Evolutionary conservation across 2,329 filamentous ascomycete genomes (phyloP).

Genomic region (Cryphonectria parasitica): DNA sequence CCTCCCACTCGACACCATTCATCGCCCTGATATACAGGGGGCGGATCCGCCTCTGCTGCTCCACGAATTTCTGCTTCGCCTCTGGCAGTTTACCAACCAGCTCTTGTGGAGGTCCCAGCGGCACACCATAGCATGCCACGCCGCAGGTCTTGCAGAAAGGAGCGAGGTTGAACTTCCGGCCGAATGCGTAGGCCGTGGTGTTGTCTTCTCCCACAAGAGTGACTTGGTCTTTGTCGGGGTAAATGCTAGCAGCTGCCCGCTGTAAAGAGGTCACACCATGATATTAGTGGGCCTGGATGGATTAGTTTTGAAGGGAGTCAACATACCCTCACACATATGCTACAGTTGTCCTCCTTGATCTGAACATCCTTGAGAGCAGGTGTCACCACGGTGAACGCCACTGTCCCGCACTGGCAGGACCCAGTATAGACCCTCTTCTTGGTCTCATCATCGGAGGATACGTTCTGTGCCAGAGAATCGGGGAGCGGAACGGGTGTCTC

Average conservation of each 20-base stretch:
- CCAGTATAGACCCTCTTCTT: conserved; percentile 30
- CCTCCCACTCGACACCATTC: conserved; percentile 24
- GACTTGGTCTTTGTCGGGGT: conserved; percentile 36
- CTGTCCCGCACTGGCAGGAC: conserved; percentile 36
- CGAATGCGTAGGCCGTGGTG: conserved; percentile 35
- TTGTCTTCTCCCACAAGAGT: conserved; percentile 34
- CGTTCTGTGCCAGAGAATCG: background rate
- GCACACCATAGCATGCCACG: conserved; percentile 35
- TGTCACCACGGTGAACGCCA: conserved; percentile 31
- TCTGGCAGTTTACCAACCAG: conserved; percentile 36
- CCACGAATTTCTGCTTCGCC: conserved; percentile 33
- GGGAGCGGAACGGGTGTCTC: conserved; percentile 11
- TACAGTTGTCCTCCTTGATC: conserved; percentile 47
- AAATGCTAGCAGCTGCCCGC: conserved; percentile 38
- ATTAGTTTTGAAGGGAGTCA: background rate
- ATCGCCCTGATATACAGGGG: conserved; percentile 26
- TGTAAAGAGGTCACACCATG: background rate
- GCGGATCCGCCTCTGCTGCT: conserved; percentile 19
- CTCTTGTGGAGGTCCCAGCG: conserved; percentile 38
- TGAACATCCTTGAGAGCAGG: conserved; percentile 41
- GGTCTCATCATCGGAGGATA: background rate
- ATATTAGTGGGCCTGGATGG: background rate
- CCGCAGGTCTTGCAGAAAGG: conserved; percentile 38
- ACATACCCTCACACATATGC: conserved; percentile 37
- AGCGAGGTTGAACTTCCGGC: conserved; percentile 33